Base-by-base conservation (phyloP, 176 grass and related monocot species). In the Avena eriantha region DNA sequence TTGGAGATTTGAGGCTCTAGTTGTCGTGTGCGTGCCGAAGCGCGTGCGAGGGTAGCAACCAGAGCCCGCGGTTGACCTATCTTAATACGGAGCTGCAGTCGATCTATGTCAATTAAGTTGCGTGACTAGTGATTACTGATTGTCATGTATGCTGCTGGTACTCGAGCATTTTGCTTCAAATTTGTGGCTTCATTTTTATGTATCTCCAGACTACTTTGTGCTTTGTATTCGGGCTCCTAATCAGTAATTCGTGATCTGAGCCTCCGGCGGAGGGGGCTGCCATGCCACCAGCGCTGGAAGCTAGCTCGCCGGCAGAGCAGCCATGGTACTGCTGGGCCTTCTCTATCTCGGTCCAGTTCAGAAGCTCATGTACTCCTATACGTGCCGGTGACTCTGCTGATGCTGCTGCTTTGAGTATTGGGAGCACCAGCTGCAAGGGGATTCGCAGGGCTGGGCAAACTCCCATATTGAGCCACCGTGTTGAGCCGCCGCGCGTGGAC, bases 111-210 rank as follows among this genome's bases (percentile, higher is more conserved):
- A 31, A 31, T 76, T 31, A 10, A 10, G 21, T 7, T 29, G 49
- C 26, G 56, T 79, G 55, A 79, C 12, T 59, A 78, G 33, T 56
- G 9, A 77, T 35, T 56, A 60, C 10, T n/a, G 50, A 57, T 45
- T 79, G 77, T 83, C 26, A 23, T 57, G 19, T 31, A 59, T 73
- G 81, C 8, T 73, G 81, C 8, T 73, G 26, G 50, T 8, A 24
- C n/a, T 46, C 19, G 15, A 82, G 48, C 65, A 56, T 70, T 55
- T n/a, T 82, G 29, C 36, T 61, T 39, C 35, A 23, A 17, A 29
- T 11, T 19, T 82, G 4, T 36, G 50, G 33, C 17, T 26, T 10
- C 1, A 0, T 72, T 57, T 1, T 80, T 29, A 15, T 47, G 0
- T 23, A 21, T 79, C 54, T 77, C 74, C 29, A 8, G 26, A 77